Conservation (phyloP, 495 filamentous ascomycete species). For the Apiosordaria backusii region DNA sequence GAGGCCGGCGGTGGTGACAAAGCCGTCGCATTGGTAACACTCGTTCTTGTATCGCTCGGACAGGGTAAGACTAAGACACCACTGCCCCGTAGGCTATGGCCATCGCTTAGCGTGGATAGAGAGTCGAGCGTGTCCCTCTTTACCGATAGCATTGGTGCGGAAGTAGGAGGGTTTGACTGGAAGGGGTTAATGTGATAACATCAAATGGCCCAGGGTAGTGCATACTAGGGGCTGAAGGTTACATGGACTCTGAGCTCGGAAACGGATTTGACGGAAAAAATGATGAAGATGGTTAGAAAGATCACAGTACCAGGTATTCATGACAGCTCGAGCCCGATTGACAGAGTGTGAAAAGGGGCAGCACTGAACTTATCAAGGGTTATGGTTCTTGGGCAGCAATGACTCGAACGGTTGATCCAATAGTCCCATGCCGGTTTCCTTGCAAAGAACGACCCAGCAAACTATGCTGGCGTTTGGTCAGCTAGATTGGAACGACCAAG, state of each 20-base stretch:
- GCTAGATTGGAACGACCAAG: neutral
- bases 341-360: neutral
- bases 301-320: neutral
- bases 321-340: neutral
- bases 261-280: neutral
- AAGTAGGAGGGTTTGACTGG: neutral
- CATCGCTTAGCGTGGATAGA: conserved; percentile 16
- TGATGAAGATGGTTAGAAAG: neutral
- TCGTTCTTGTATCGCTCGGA: conserved; percentile 9
- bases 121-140: conserved; percentile 25
- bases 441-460: conserved; percentile 1
- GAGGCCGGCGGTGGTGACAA: conserved; percentile 29
- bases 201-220: neutral
- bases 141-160: conserved; percentile 16
- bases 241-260: neutral
- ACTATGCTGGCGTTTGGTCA: neutral
- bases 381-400: neutral
- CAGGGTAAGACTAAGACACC: conserved; percentile 11
- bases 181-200: neutral
- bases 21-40: conserved; percentile 17
- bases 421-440: neutral
- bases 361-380: neutral
- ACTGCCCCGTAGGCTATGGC: conserved; percentile 18
- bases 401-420: conserved; percentile 12
- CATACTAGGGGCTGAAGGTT: neutral